Evolutionary conservation across 1,284 basidiomycete species (phyloP).

Genomic region (Lentinula novae-zelandiae): DNA sequence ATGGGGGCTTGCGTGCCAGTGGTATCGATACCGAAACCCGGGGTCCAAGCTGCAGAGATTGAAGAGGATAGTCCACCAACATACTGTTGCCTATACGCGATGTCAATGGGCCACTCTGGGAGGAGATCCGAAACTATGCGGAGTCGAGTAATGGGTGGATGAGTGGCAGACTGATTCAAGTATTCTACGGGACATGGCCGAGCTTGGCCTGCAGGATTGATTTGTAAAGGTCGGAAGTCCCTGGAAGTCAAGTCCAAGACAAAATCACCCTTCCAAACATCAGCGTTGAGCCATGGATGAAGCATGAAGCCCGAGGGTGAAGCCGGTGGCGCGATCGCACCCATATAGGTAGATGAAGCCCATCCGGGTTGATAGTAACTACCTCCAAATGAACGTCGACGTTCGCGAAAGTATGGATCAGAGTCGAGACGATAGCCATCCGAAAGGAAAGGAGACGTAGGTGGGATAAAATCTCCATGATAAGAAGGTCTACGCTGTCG

Average conservation of each 20-base stretch:
- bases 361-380: slow-evolving; percentile 17
- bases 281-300: slow-evolving; percentile 59
- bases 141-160: slow-evolving; percentile 53
- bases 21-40: slow-evolving; percentile 15
- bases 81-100: slow-evolving; percentile 34
- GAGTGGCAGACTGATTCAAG: slow-evolving; percentile 49
- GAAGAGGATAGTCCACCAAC: neutral
- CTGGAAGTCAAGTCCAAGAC: slow-evolving; percentile 52
- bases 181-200: slow-evolving; percentile 37
- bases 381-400: slow-evolving; percentile 42
- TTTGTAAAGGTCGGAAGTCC: slow-evolving; percentile 39
- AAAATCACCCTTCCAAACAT: slow-evolving; percentile 40
- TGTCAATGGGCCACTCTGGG: slow-evolving; percentile 58
- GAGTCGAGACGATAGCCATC: slow-evolving; percentile 1
- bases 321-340: slow-evolving; percentile 12
- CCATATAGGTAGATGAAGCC: slow-evolving; percentile 13
- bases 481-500: slow-evolving; percentile 15
- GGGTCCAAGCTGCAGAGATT: neutral
- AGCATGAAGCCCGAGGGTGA: slow-evolving; percentile 37
- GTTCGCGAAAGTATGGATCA: slow-evolving; percentile 19
- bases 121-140: slow-evolving; percentile 54
- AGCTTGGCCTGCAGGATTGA: slow-evolving; percentile 32
- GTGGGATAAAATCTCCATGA: slow-evolving; percentile 18
- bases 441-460: slow-evolving; percentile 11
- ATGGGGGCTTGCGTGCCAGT: slow-evolving; percentile 13